Base-by-base conservation (phyloP, 305 asterid genomes). In the Fraxinus platypoda region DNA sequence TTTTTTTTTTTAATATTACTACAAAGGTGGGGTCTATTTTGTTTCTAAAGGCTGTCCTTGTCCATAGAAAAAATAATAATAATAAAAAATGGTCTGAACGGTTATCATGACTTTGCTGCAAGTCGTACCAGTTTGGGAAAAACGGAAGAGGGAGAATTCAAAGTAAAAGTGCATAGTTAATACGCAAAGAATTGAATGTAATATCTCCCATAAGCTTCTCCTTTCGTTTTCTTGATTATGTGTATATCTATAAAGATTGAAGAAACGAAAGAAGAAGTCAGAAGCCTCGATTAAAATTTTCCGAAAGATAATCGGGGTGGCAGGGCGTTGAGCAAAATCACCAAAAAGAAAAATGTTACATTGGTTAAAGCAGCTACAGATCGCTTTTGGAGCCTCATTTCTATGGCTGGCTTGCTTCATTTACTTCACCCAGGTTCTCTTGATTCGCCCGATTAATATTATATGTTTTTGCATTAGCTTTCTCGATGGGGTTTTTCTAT, bases 391-490 rank as follows among this genome's bases (percentile, higher is more conserved):
- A 76, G 91, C 90, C 35, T 89, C 98, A 2, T 95, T 95, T 85
- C 74, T 95, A 31, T 95, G 98, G 98, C 94, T 95, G 49, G 97
- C 92, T 84, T 93, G 97, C 89, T 85, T 95, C 84, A 93, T 95
- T 89, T 95, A 95, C 88, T 95, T 91, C 93, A 95, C 98, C 77
- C 98, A 95, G 98, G 98, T 94, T 84, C 76, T 37, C 19, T 78
- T 30, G 8, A n/a, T 34, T 64, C 35, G 12, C 74, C 12, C 30
- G 2, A 37, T 84, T 17, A 9, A 2, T 74, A 0, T 38, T 74
- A 25, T 15, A 74, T 37, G 59, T 35, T 59, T 23, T 23, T 21
- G 70, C 28, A 59, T 59, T 59, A 19, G 28, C 8, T 46, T 46
- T 19, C 70, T 59, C 70, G 6, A 62, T 62, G 33, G 33, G 33